These are phyloP conservation scores for Fonsecaea pedrosoi DNA, from an alignment of 2,329 filamentous ascomycete species.

Conservation along the genomic window DNA sequence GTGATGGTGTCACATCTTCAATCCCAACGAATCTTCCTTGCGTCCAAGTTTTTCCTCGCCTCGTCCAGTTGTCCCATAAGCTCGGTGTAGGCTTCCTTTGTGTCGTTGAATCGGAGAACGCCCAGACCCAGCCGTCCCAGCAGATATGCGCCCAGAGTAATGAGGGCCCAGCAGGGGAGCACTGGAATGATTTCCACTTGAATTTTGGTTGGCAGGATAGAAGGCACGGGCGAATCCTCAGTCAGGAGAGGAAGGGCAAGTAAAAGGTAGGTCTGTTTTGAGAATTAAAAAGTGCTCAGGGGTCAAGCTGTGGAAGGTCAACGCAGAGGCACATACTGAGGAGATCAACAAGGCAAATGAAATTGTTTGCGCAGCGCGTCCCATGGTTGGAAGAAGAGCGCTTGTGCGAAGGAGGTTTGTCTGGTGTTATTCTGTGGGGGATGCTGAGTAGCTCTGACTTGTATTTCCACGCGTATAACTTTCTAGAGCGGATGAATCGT, in stretches of 20 bases:
- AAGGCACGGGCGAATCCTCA: conserved; percentile 39
- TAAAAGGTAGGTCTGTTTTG: conserved; percentile 37
- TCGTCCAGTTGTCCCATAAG: conserved; percentile 78
- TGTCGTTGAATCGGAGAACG: conserved; percentile 95
- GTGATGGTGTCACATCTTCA: conserved; percentile 36
- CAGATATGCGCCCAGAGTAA: conserved; percentile 89
- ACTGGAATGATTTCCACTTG: conserved; percentile 78
- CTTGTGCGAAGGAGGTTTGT: neutral
- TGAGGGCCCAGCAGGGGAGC: conserved; percentile 88
- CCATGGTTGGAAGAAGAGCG: conserved; percentile 64
- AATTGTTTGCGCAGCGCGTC: conserved; percentile 90
- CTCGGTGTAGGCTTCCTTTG: conserved; percentile 87
- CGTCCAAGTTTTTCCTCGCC: conserved; percentile 52
- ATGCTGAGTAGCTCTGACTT: neutral
- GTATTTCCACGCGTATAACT: neutral
- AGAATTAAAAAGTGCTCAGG: conserved; percentile 10
- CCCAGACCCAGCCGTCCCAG: conserved; percentile 91
- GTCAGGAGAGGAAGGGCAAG: conserved; percentile 40
- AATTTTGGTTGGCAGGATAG: conserved; percentile 39
- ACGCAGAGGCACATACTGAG: conserved; percentile 25
- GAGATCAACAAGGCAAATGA: conserved; percentile 61
- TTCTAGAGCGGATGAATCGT: neutral
- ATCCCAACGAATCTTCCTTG: conserved; percentile 52
- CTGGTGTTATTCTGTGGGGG: neutral
- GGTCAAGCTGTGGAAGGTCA: neutral